Evolutionary conservation across 805 yeast genomes (phyloP).

Genomic region (Hanseniaspora singularis): DNA sequence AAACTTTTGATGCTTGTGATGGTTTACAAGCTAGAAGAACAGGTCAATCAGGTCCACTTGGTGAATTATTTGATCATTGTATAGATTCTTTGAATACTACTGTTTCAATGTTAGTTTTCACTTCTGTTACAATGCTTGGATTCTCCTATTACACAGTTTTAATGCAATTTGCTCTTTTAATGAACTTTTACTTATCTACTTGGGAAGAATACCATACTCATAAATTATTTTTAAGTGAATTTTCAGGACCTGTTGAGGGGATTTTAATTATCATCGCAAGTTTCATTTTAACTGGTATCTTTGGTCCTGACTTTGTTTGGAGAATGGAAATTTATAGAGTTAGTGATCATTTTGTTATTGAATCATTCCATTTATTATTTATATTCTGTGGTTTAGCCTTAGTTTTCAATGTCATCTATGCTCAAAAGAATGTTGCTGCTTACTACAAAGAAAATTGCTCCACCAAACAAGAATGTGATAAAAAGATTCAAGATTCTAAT

Average conservation of each 20-base stretch:
- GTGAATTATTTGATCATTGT: conserved; percentile 90
- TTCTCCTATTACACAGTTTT: conserved; percentile 48
- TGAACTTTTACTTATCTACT: conserved; percentile 77
- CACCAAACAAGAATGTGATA: conserved; percentile 23
- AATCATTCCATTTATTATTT: conserved; percentile 36
- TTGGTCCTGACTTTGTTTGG: conserved; percentile 61
- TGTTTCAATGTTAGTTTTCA: conserved; percentile 59
- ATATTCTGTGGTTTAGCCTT: conserved; percentile 49
- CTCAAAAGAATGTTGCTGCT: conserved; percentile 46
- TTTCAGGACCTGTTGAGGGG: conserved; percentile 95
- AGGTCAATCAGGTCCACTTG: conserved; percentile 88
- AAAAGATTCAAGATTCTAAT: conserved; percentile 28
- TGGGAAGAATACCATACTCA: conserved; percentile 96
- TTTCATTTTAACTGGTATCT: conserved; percentile 50
- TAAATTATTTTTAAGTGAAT: conserved; percentile 57
- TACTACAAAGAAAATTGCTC: conserved; percentile 33
- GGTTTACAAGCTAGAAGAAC: conserved; percentile 92
- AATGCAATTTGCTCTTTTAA: conserved; percentile 60
- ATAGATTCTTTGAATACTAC: conserved; percentile 67
- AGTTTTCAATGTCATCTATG: conserved; percentile 56
- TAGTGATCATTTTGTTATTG: conserved; percentile 28
- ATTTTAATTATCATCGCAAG: conserved; percentile 49
- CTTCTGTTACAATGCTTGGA: conserved; percentile 68
- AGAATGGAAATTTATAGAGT: conserved; percentile 30
- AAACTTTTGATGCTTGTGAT: conserved; percentile 92